Evolutionary conservation across 1,139 yeast genomes (phyloP).

Genomic region (Suhomyces terraborum): DNA sequence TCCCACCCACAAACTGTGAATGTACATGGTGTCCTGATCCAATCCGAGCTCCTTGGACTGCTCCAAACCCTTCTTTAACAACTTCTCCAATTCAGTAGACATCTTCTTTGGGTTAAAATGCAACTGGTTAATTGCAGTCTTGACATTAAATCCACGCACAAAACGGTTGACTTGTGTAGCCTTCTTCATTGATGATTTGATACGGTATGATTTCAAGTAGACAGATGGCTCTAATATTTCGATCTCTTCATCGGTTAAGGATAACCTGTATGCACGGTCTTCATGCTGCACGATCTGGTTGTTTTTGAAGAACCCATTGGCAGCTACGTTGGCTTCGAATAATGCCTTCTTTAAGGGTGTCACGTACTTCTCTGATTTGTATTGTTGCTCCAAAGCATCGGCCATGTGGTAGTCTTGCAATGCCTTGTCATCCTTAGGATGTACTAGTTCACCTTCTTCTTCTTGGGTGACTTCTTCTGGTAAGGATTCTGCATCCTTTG

Average conservation of each 20-base stretch:
- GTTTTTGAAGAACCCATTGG: slow-evolving; percentile 77
- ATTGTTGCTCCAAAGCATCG: slow-evolving; percentile 32
- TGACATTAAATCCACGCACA: slow-evolving; percentile 67
- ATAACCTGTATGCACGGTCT: slow-evolving; percentile 56
- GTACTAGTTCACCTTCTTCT: slow-evolving; percentile 20
- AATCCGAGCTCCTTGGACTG: slow-evolving; percentile 66
- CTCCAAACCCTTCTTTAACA: slow-evolving; percentile 70
- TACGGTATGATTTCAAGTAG: slow-evolving; percentile 72
- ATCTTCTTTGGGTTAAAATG: slow-evolving; percentile 84
- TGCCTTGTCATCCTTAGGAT: slow-evolving; percentile 33
- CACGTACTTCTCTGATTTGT: slow-evolving; percentile 41
- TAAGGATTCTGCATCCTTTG: slow-evolving; percentile 16
- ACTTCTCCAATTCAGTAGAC: slow-evolving; percentile 75
- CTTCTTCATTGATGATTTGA: slow-evolving; percentile 85
- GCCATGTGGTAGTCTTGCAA: slow-evolving; percentile 38
- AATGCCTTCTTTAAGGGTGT: slow-evolving; percentile 75
- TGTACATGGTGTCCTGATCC: slow-evolving; percentile 62
- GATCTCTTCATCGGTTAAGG: slow-evolving; percentile 64
- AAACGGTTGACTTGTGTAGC: slow-evolving; percentile 80
- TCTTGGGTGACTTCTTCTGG: slow-evolving; percentile 13
- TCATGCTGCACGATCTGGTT: slow-evolving; percentile 52
- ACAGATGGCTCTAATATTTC: slow-evolving; percentile 84
- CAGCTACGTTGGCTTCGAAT: slow-evolving; percentile 59
- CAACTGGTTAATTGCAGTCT: slow-evolving; percentile 86
- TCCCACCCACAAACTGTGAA: slow-evolving; percentile 89